Conservation (phyloP, 345 rosid genomes). For the Syzygium oleosum region DNA sequence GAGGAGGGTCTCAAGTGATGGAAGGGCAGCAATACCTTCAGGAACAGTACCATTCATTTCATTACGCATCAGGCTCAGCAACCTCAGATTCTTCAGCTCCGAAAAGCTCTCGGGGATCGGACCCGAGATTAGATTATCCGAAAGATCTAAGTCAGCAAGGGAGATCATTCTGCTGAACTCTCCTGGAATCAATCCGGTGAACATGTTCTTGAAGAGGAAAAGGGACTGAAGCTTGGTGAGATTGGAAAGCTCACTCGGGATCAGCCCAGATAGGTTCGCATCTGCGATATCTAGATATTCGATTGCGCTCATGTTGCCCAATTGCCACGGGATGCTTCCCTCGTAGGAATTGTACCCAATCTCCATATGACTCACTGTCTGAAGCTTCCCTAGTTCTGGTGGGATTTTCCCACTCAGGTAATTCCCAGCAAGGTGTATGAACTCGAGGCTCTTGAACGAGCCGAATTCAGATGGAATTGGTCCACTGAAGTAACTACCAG, state of each 20-base stretch:
- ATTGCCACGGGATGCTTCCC: constrained; percentile 69
- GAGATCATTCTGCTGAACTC: constrained; percentile 49
- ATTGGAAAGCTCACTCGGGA: constrained; percentile 66
- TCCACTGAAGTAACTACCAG: constrained; percentile 89
- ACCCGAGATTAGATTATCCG: constrained; percentile 69
- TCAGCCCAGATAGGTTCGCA: constrained; percentile 66
- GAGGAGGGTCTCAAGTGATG: constrained; percentile 69
- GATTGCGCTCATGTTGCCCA: constrained; percentile 72
- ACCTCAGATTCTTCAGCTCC: constrained; percentile 55
- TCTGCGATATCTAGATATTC: constrained; percentile 84
- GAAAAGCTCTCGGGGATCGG: constrained; percentile 70
- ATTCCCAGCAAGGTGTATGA: constrained; percentile 83
- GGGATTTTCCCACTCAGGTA: constrained; percentile 55
- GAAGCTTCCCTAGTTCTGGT: constrained; percentile 56
- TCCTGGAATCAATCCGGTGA: constrained; percentile 55
- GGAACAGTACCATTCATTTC: constrained; percentile 82
- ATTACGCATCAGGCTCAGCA: constrained; percentile 81
- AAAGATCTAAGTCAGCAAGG: constrained; percentile 75
- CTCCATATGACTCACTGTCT: constrained; percentile 77
- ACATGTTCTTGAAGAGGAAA: constrained; percentile 78
- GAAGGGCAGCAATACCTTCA: constrained; percentile 58
- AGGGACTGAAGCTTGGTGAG: constrained; percentile 75
- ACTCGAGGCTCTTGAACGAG: constrained; percentile 57
- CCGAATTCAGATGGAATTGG: constrained; percentile 73
- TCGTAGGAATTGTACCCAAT: constrained; percentile 81